Percentiles rank a stretch among this genome's conserved stretches.
Conservation (phyloP, 176 grass and related monocot species). For the Calamus simplicifolius region DNA sequence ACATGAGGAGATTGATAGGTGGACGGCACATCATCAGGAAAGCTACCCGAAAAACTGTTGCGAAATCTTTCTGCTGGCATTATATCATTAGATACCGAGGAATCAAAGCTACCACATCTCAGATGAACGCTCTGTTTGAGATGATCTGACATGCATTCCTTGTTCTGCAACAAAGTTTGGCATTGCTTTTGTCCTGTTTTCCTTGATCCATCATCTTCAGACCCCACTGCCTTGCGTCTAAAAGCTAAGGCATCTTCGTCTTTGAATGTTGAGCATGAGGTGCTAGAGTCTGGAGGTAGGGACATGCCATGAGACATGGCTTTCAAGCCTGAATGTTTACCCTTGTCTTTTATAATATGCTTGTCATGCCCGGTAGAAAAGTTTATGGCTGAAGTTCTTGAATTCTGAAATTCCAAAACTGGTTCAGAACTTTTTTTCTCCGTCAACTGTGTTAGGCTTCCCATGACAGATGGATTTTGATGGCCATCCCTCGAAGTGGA, state of each 20-base stretch:
- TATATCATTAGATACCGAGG: slow-evolving; percentile 8
- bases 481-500: slow-evolving; percentile 27
- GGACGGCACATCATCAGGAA: slow-evolving; percentile 35
- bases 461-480: slow-evolving; percentile 23
- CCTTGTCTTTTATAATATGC: neutral
- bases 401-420: slow-evolving; percentile 22
- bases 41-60: slow-evolving; percentile 26
- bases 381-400: slow-evolving; percentile 33
- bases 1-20: slow-evolving; percentile 27
- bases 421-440: slow-evolving; percentile 24
- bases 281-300: slow-evolving; percentile 12
- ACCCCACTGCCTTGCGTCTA: slow-evolving; percentile 20
- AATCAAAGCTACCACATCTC: slow-evolving; percentile 22
- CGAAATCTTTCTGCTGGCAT: slow-evolving; percentile 34
- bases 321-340: too few species aligned
- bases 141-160: slow-evolving; percentile 18
- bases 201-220: slow-evolving; percentile 31
- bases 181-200: slow-evolving; percentile 27
- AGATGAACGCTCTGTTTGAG: slow-evolving; percentile 17
- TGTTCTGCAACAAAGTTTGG: slow-evolving; percentile 4
- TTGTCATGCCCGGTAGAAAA: slow-evolving; percentile 32
- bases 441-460: slow-evolving; percentile 11
- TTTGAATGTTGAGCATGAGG: slow-evolving; percentile 11
- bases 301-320: slow-evolving; percentile 12
- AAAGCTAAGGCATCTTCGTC: neutral